Conservation (phyloP, 202 grass and related monocot genomes). For the Setaria viridis region DNA sequence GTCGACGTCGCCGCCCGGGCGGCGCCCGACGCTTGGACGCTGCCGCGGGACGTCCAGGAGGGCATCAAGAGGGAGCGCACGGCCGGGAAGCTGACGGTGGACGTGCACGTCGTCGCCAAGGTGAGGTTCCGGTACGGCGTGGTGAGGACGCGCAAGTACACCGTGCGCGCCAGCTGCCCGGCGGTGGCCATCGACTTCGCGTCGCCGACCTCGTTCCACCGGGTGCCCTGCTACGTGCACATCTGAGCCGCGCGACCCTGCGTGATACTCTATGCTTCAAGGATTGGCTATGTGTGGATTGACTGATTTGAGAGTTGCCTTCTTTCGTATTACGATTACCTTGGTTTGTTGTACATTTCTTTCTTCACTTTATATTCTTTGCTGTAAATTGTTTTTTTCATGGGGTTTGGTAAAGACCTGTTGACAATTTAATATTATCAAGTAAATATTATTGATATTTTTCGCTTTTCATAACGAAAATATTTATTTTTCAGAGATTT, state of each 20-base stretch:
- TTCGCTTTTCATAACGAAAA: neutral
- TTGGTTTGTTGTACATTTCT: conserved; percentile 14
- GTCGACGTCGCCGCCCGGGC: conserved; percentile 49
- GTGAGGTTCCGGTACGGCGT: conserved; percentile 66
- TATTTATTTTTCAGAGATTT: neutral
- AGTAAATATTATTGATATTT: neutral
- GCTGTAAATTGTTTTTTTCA: neutral
- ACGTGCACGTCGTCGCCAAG: conserved; percentile 66
- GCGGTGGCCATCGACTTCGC: conserved; percentile 49
- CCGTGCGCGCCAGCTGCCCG: conserved; percentile 60
- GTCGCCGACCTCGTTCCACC: conserved; percentile 61
- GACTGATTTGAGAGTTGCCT: neutral
- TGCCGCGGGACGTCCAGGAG: conserved; percentile 47
- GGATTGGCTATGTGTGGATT: neutral
- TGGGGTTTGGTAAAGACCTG: conserved; percentile 16
- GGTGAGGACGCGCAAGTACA: conserved; percentile 57
- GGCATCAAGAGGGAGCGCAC: conserved; percentile 49
- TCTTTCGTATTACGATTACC: conserved; percentile 23
- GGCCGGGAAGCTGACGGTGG: conserved; percentile 59
- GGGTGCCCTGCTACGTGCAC: conserved; percentile 57
- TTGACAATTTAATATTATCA: neutral
- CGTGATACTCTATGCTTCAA: neutral
- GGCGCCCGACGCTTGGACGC: neutral
- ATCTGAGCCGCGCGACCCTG: conserved; percentile 25
- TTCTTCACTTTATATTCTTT: conserved; percentile 32